Base-by-base conservation (phyloP, 163 green algal species). In the Smithsoniella earleae region DNA sequence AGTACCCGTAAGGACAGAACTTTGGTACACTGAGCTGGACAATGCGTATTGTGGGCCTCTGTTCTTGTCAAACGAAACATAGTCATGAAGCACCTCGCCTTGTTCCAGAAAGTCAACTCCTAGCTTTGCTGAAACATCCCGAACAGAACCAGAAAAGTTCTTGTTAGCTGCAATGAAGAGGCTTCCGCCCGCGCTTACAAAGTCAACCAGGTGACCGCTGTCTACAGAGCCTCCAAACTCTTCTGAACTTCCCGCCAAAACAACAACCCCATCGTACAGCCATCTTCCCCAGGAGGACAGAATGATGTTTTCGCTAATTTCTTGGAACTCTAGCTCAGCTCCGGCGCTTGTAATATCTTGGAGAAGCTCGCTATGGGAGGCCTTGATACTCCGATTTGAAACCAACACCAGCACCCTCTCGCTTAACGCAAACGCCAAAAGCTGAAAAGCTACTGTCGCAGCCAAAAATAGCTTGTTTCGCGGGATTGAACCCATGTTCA, bases 211-310 rank as follows among this genome's bases (percentile, higher is more conserved):
- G 6, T 45, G n/a, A 25, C 27, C 5, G 27, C n/a, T 34, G 25
- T 69, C 58, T 38, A 69, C 58, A 69, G 58, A 5, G 22, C 58
- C 58, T 10, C 58, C 58, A 38, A 69, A 69, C 16, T 69, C 58
- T 37, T 10, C 40, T 10, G 40, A 49, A 8, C 58, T 31, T 69
- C 34, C 43, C 18, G 58, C 10, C n/a, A 69, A n/a, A 5, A 69
- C 58, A 28, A 69, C 58, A 16, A 69, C 34, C 4, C 58, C 58
- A 36, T 69, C 58, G 2, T 69, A 69, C 16, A 69, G 58, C 58
- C 58, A 69, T 13, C 22, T 69, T 10, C 58, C 58, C 58, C 58
- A 69, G 27, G 58, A 28, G 43, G 25, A 22, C 43, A 33, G 27
- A 69, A 34, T n/a, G 22, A 45, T 3, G 58, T n/a, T 45, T 69